Conservation (phyloP, 495 filamentous ascomycete species). For the Penicillium coffeae region DNA sequence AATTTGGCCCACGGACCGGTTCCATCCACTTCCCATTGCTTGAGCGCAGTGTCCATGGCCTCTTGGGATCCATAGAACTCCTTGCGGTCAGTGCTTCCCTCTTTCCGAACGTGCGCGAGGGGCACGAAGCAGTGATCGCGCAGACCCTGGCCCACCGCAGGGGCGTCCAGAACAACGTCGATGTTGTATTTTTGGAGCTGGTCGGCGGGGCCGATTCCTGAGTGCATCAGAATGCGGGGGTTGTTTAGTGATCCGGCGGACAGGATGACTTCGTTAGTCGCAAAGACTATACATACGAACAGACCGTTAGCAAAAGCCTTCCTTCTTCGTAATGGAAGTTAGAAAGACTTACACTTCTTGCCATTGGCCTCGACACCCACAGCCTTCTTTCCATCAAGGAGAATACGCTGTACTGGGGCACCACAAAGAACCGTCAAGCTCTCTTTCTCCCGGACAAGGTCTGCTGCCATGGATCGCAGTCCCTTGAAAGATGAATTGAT, state of each 20-base stretch:
- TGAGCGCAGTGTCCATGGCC: constrained; percentile 32
- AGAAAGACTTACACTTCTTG: constrained; percentile 14
- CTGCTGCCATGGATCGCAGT: constrained; percentile 44
- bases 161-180: constrained; percentile 19
- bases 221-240: constrained; percentile 47
- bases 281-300: constrained; percentile 4
- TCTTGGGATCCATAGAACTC: constrained; percentile 24
- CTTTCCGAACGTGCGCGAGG: constrained; percentile 17
- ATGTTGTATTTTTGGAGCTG: constrained; percentile 22
- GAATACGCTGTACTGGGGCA: constrained; percentile 42
- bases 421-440: constrained; percentile 47
- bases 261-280: constrained; percentile 42
- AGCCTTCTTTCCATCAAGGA: constrained; percentile 47
- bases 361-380: constrained; percentile 44
- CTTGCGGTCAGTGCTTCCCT: constrained; percentile 19
- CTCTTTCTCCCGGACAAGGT: constrained; percentile 32
- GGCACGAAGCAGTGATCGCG: constrained; percentile 25
- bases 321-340: not conserved
- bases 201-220: constrained; percentile 31
- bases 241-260: constrained; percentile 44
- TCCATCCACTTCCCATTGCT: constrained; percentile 44
- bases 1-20: constrained; percentile 41
- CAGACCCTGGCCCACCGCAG: constrained; percentile 28
- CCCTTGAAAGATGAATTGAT: constrained; percentile 45
- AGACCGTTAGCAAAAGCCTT: not conserved